These are phyloP conservation scores for Phytophthora rubi DNA, from an alignment of 352 stramenopile genomes.

Conservation along the genomic window DNA sequence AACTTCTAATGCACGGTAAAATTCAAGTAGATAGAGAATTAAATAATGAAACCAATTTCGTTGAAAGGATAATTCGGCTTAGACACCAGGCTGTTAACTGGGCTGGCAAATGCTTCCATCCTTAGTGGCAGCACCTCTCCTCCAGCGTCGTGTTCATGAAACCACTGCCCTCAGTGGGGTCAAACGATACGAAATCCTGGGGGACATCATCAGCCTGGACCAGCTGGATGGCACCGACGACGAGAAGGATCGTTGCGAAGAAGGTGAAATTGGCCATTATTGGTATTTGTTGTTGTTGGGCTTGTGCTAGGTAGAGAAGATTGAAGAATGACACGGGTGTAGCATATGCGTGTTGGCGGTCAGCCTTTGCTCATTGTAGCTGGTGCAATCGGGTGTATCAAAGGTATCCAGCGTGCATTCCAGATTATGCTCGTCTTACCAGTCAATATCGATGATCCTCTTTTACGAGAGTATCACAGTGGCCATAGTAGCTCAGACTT, in stretches of 20 bases:
- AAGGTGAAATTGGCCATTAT: not conserved
- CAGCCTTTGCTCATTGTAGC: too few species aligned
- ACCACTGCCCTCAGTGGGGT: not conserved
- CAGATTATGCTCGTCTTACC: too few species aligned
- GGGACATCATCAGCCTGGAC: not conserved
- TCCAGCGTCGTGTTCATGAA: not conserved
- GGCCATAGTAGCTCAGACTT: not conserved
- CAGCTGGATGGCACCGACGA: not conserved
- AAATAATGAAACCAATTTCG: too few species aligned
- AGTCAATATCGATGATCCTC: too few species aligned
- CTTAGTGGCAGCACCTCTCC: not conserved
- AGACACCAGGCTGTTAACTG: too few species aligned
- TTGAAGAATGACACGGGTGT: slow-evolving; percentile 3
- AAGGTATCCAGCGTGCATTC: too few species aligned
- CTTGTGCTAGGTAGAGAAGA: slow-evolving; percentile 7
- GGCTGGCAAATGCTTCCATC: not conserved
- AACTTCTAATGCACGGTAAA: too few species aligned
- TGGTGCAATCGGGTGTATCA: too few species aligned
- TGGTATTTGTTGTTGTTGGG: not conserved
- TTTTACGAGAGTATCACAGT: too few species aligned
- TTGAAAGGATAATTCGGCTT: too few species aligned
- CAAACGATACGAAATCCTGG: not conserved
- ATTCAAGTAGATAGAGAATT: too few species aligned
- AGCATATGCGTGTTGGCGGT: too few species aligned
- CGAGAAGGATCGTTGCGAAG: not conserved